Evolutionary conservation across 148 eudicot genomes (phyloP), one percentile per base, ranked within the genome.

Genomic region (Rhododendron mucronatum): DNA sequence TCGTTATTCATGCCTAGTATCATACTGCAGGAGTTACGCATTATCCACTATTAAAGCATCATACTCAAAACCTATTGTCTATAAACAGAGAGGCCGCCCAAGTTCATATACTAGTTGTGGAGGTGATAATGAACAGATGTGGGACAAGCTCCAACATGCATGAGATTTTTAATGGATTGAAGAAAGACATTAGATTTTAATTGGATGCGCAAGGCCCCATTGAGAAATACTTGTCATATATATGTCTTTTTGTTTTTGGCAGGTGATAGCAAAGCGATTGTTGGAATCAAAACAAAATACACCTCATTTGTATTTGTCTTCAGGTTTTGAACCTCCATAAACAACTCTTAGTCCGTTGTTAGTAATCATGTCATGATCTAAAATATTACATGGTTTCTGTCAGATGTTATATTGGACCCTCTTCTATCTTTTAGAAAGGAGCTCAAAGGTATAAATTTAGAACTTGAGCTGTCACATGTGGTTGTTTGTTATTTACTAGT

Each of bases 371-470:
- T 41, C 82, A 67, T 87, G 48, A 73, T 86, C 44, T 81, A 53
- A 71, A 77, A 55, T 73, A 26, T 86, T 59, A 61, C 81, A 37
- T 91, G 84, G 76, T 84, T 73, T 87, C 55, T 88, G 20, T 73
- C 92, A 96, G 99, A 95, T 93, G 98, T 96, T 86, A 90, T 93
- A 85, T 90, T 96, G 88, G 99, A 96, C 90, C 96, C 98, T 82
- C 93, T 96, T 74, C 90, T 96, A 67, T 92, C 93, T 47, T 95
- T 94, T 88, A 90, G 99, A 86, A 96, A 94, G 89, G 95, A 95
- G 87, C 94, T 95, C 76, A 94, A 92, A 90, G 99, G 99, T 96
- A 93, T 87, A 73, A 7, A 6, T 71, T 86, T 71, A 61, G 71
- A 48, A 63, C 61, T 76, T 59, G 77, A 73, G 33, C 86, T 47